These are phyloP conservation scores for Podospora appendiculata DNA, from an alignment of 495 filamentous ascomycete species.

Conservation along the genomic window DNA sequence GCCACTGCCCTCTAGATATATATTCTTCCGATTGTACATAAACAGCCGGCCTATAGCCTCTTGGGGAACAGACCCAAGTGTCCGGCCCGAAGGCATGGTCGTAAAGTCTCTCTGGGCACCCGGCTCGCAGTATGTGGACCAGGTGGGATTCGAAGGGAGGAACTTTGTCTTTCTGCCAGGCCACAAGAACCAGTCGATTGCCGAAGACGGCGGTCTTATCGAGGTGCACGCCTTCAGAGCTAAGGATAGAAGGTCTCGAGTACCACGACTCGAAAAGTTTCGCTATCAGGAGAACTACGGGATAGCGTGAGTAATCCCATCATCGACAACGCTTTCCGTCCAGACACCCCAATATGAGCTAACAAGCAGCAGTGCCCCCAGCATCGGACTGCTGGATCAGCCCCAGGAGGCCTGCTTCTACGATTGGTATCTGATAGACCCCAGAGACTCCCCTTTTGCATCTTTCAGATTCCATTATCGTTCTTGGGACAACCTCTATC, in stretches of 20 bases:
- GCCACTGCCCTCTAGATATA: constrained; percentile 22
- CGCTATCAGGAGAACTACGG: constrained; percentile 34
- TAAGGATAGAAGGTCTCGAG: constrained; percentile 22
- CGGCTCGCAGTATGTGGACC: constrained; percentile 8
- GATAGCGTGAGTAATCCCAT: constrained; percentile 30
- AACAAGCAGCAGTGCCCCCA: constrained; percentile 26
- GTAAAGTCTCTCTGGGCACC: constrained; percentile 39
- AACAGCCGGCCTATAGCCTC: constrained; percentile 37
- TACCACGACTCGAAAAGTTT: constrained; percentile 28
- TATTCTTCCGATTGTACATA: constrained; percentile 45
- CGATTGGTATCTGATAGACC: constrained; percentile 37
- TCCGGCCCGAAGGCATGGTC: constrained; percentile 24
- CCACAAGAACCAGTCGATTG: constrained; percentile 23
- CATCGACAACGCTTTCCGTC: not conserved
- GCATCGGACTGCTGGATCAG: constrained; percentile 37
- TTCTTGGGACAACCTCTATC: constrained; percentile 30
- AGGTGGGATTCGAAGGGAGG: constrained; percentile 29
- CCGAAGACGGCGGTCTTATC: constrained; percentile 45
- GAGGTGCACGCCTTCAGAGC: constrained; percentile 44
- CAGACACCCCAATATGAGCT: not conserved
- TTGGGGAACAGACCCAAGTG: constrained; percentile 37
- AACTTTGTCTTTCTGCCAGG: constrained; percentile 35
- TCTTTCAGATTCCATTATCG: constrained; percentile 45
- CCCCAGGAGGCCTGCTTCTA: constrained; percentile 40
- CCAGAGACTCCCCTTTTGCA: constrained; percentile 38